These are phyloP conservation scores for Coffea canephora DNA, from an alignment of 257 asterid genomes.

Conservation along the genomic window DNA sequence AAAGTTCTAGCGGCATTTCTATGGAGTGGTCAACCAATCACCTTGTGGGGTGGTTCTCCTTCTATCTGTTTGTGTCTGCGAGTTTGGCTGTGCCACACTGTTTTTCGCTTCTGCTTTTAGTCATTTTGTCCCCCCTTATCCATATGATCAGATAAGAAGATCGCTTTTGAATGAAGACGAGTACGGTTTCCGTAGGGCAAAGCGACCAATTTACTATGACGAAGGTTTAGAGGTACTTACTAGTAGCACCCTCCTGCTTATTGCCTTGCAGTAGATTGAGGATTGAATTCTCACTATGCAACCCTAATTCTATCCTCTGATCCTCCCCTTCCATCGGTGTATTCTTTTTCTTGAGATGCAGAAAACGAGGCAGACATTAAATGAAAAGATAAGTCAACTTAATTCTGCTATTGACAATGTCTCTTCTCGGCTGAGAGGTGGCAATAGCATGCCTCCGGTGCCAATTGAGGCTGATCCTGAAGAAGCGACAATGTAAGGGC, in stretches of 20 bases:
- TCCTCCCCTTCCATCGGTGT: not conserved
- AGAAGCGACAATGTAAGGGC: constrained; percentile 50
- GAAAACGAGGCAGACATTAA: constrained; percentile 74
- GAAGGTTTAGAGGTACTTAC: constrained; percentile 69
- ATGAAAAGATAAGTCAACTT: constrained; percentile 72
- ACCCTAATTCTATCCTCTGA: not conserved
- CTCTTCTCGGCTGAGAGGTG: constrained; percentile 79
- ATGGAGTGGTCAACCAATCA: not conserved
- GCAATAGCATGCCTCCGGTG: constrained; percentile 51
- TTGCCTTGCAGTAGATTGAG: too few relatives aligned
- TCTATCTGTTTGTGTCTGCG: not conserved
- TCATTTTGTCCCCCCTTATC: constrained; percentile 5
- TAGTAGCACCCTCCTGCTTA: not conserved
- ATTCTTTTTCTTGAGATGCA: constrained; percentile 33
- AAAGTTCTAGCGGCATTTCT: not conserved
- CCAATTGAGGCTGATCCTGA: constrained; percentile 62
- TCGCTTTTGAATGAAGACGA: constrained; percentile 81
- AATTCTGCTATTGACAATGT: constrained; percentile 87
- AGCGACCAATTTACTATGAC: constrained; percentile 70
- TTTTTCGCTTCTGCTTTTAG: not conserved
- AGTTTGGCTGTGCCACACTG: not conserved
- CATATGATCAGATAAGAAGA: constrained; percentile 58
- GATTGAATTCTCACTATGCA: not conserved
- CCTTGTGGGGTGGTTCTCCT: not conserved
- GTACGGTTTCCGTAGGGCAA: constrained; percentile 71